Conservation (phyloP, 169 alveolate species). For the Plasmodium vivax region DNA sequence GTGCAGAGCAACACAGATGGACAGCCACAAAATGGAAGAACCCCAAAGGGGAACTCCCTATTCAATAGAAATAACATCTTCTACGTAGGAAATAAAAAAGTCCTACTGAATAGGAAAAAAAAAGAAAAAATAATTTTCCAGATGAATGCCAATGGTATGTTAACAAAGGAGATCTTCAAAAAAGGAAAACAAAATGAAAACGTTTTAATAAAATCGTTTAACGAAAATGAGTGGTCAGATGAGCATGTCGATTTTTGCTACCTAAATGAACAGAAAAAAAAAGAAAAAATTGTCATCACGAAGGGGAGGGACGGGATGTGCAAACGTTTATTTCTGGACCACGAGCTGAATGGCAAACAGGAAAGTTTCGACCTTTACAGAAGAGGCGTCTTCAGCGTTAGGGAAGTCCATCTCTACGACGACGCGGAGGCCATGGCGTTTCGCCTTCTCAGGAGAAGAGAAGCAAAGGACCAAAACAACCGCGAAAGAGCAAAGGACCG, state of each 20-base stretch:
- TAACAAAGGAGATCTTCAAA: background rate
- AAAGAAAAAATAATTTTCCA: constrained; percentile 39
- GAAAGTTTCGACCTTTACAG: constrained; percentile 1
- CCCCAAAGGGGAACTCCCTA: background rate
- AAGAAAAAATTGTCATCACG: constrained; percentile 28
- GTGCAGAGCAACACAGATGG: background rate
- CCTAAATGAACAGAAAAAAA: constrained; percentile 9
- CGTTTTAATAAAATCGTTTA: background rate
- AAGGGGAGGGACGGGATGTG: background rate
- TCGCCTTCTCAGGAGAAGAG: background rate
- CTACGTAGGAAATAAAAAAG: constrained; percentile 41
- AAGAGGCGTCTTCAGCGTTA: background rate
- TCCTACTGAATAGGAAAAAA: constrained; percentile 11
- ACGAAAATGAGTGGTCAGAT: constrained; percentile 55
- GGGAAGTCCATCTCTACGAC: constrained; percentile 23
- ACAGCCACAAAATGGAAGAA: background rate
- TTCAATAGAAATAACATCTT: background rate
- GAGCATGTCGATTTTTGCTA: constrained; percentile 25
- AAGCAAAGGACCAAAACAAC: background rate
- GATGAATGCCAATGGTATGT: constrained; percentile 2
- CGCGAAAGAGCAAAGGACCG: background rate
- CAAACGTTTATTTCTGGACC: background rate
- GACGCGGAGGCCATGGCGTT: constrained; percentile 18
- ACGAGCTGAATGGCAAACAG: background rate
- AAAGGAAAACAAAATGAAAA: constrained; percentile 10